Base-by-base conservation (phyloP, 2,329 filamentous ascomycete genomes). In the Apiospora pterosperma region DNA sequence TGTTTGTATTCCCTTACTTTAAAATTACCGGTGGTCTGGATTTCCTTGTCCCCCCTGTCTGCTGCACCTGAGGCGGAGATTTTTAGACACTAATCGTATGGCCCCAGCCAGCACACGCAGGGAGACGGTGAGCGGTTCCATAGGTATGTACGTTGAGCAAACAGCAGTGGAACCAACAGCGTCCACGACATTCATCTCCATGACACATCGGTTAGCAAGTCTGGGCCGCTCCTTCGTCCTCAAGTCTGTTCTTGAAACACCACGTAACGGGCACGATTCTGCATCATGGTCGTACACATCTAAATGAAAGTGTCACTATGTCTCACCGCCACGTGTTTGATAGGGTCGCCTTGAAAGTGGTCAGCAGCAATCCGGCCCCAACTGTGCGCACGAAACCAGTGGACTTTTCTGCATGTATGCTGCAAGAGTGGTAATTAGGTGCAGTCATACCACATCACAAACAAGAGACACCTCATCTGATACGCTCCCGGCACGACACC, bases 101-200 rank as follows among this genome's bases (percentile, higher is more conserved):
- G 48, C 48, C 48, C 28, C 28, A 55, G 44, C n/a, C n/a, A n/a
- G n/a, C n/a, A n/a, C 48, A 55, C 6, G 48, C 48, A 28, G 48
- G 48, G 34, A 55, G 48, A 55, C 48, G 48, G 48, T 55, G 48
- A 55, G 48, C 48, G 48, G 48, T 55, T n/a, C 48, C 48, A 55
- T 34, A n/a, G 2, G 7, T 4, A 42, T 42, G n/a, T n/a, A 21
- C 34, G 48, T 34, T 55, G 28, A 19, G 48, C 48, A 31, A 55
- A n/a, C 48, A 55, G 48, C 48, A 55, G 48, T 55, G 25, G 16
- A 55, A 55, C 48, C 48, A 55, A 55, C 48, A 34, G 11, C 28
- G 48, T 55, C 48, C 48, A 55, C 48, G 48, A 55, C 48, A 48
- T 3, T 14, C 42, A 28, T 48, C 42, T 16, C 42, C 23, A 48